Evolutionary conservation across 345 rosid genomes (phyloP), one percentile per base, ranked within the genome.

Genomic region (Conringia planisiliqua): DNA sequence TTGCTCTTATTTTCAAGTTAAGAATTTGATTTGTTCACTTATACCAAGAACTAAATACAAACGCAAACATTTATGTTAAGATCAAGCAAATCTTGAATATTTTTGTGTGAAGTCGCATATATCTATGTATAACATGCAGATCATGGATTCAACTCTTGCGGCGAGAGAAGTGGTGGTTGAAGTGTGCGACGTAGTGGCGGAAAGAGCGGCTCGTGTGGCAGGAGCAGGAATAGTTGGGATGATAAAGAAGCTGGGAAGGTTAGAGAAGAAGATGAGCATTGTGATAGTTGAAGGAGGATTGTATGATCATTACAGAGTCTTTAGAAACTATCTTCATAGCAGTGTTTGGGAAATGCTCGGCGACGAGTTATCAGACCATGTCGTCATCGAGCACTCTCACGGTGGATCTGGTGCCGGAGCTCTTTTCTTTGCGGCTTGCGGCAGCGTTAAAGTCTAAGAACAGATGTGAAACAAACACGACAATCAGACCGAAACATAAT

Each of bases 321-420:
- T 83, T 71, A 79, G 93, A 80, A 88, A 88, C 39, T 82, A 87
- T 50, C 85, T 88, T 62, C 84, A 88, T 36, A 83, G 91, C 51
- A 74, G 86, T 54, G 79, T 87, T 12, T 85, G 91, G 92, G 89
- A 87, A 71, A 85, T 87, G 88, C 87, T 89, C 1, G 96, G 91
- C 59, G 79, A 81, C 20, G 88, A 88, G 20, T 77, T 82, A 26
- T 84, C 87, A 13, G 88, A 85, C 22, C 86, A 90, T 42, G 76
- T 86, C 9, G 58, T 84, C 3, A 14, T 84, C 29, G 84, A 86
- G 29, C 86, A 82, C 30, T 82, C 88, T 55, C 89, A 83, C 38
- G 89, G 87, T 13, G 86, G 90, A 48, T 75, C 89, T 6, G 89
- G 89, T 11, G 76, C 88, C 11, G 90, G 89, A 8, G 80, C 96